Base-by-base conservation (phyloP, 768 basidiomycete genomes). In the Panellus pusillus region DNA sequence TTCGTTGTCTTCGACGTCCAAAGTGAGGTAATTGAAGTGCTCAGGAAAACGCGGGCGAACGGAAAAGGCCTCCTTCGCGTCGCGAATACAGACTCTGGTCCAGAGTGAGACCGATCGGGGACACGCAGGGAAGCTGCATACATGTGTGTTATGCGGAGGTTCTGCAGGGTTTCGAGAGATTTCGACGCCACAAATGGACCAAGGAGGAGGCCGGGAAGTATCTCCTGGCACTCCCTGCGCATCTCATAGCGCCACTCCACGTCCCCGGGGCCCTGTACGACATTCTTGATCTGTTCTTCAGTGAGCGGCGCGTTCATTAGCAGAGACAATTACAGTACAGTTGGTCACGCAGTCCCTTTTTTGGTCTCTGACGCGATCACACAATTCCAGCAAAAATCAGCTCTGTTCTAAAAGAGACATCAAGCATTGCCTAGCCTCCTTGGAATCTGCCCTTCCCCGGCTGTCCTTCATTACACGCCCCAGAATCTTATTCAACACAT, bases 161-260 rank as follows among this genome's bases (percentile, higher is more conserved):
- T 68, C 38, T 74, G 72, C 11, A 97, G 80, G 2, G 81, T 82
- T 13, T 87, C 80, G 24, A 92, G 73, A 1, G 88, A 87, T 67
- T 94, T 95, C 1, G 91, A 92, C 9, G 89, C 90, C 59, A 90
- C 87, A 57, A 94, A 92, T 3, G 93, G 93, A 0, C 93, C 93
- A 6, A 97, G 82, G 24, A 84, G 75, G 35, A 97, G 82, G 15
- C 84, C 83, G 20, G 91, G 87, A 0, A 91, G 75, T 59, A 96
- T 95, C 69, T 94, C 89, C 72, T 97, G 93, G 62, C 91, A 93
- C 64, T 95, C 89, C n/a, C 93, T 77, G 28, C 93, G 80, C 94
- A 97, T 95, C 71, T 96, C 93, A 65, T 97, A 97, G 64, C 82
- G 83, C 91, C 91, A 93, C 68, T 93, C 91, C 20, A 90, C 79